Evolutionary conservation across 1,284 basidiomycete genomes (phyloP), one percentile per base, ranked within the genome.

Genomic region (Heterobasidion irregulare): DNA sequence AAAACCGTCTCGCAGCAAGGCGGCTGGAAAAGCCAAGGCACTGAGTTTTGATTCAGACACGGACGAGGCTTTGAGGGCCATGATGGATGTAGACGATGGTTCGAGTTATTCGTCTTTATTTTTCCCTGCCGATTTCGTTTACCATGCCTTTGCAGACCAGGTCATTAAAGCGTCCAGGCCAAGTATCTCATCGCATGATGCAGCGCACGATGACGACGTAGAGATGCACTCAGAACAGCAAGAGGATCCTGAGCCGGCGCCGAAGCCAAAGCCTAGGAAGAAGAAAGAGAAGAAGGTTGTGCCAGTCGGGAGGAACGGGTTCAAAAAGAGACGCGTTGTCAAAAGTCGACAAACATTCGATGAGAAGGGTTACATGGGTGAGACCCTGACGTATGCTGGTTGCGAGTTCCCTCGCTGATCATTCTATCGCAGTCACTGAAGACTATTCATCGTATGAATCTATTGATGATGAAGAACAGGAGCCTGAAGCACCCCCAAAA

Each of bases 41-140:
- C 63, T 61, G 15, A 63, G 69, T 36, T 68, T 66, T 8, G 79
- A 78, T 15, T 66, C 66, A 6, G 68, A 72, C 34, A 66, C 65
- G 2, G 71, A 76, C 59, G 67, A 62, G 58, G 81, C 80, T 50
- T 65, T 82, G 34, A 70, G 70, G 47, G 82, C 78, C 10, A 79
- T 89, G 75, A 89, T 89, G 87, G 86, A 90, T 55, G 76, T 89
- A 53, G 84, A 87, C 58, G 86, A 90, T 64, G 79, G 84, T 84
- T 53, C 8, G 53, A 4, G 59, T 41, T 32, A 50, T 53, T 47
- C 47, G 33, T n/a, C 53, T 26, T 26, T 26, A 5, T 26, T 26
- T 26, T 26, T 26, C 26, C 2, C 26, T 26, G 2, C 26, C 26
- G 26, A 26, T 26, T 26, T 26, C 26, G 26, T 26, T 26, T 26